These are phyloP conservation scores for Monsonia emarginata DNA, from an alignment of 441 rosid genomes.

Conservation along the genomic window DNA sequence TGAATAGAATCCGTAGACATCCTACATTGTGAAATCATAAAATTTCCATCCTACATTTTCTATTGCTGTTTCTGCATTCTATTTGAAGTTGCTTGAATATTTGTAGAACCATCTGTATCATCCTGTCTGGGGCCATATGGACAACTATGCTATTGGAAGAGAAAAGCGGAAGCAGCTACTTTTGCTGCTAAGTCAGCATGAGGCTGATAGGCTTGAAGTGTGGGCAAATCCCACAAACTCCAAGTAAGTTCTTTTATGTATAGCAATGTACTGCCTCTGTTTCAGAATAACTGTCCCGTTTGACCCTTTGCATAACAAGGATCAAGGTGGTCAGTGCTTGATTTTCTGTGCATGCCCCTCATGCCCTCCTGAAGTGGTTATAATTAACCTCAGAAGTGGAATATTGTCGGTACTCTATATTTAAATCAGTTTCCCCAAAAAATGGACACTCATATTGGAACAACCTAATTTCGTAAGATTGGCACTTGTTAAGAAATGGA, in stretches of 20 bases:
- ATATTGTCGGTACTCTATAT: too few species aligned
- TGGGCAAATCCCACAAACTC: slow-evolving; percentile 89
- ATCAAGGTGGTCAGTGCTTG: not conserved
- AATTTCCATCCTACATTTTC: not conserved
- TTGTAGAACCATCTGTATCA: slow-evolving; percentile 64
- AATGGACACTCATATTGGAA: too few species aligned
- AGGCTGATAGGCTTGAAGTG: slow-evolving; percentile 97
- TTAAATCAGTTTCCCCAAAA: too few species aligned
- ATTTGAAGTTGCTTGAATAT: slow-evolving; percentile 19
- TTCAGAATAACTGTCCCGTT: not conserved
- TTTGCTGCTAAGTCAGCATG: slow-evolving; percentile 87
- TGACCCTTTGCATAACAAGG: not conserved
- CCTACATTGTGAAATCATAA: not conserved
- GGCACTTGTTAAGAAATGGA: too few species aligned
- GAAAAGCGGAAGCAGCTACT: slow-evolving; percentile 89
- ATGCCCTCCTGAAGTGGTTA: too few species aligned
- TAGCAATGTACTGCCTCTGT: too few species aligned
- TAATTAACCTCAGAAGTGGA: too few species aligned
- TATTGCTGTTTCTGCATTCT: slow-evolving; percentile 8
- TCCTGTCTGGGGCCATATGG: slow-evolving; percentile 97
- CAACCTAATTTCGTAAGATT: too few species aligned
- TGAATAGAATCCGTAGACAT: not conserved
- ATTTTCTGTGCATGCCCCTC: not conserved
- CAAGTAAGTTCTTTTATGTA: slow-evolving; percentile 20
- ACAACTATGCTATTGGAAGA: slow-evolving; percentile 59